These are phyloP conservation scores for Geotrichum phurueaensis DNA, from an alignment of 1,139 yeast genomes.

Conservation along the genomic window DNA sequence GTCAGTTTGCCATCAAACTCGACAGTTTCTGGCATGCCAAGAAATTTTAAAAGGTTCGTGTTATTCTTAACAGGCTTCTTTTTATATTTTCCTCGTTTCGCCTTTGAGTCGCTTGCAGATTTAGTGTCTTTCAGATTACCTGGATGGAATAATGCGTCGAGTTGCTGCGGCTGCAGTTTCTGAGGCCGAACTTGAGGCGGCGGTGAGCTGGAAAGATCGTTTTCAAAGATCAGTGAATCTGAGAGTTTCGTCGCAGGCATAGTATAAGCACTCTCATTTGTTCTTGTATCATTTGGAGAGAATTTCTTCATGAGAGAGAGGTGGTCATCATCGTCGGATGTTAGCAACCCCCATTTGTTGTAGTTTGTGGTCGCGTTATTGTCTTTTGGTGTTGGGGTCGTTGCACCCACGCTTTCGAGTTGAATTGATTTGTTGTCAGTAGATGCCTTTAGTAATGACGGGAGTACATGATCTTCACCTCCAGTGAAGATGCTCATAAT, in stretches of 20 bases:
- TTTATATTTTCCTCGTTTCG: neutral
- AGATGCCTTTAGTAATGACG: neutral
- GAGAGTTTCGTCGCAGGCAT: neutral
- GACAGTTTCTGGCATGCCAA: neutral
- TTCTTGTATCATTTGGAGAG: neutral
- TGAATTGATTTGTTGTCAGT: neutral
- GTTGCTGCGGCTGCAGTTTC: neutral
- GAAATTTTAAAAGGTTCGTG: neutral
- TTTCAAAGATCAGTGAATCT: neutral
- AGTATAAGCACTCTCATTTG: neutral
- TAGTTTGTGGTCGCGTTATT: neutral
- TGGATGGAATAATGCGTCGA: neutral
- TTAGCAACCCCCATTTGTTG: constrained; percentile 13
- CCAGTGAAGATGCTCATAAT: neutral
- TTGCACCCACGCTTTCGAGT: neutral
- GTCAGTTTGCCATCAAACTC: constrained; percentile 4
- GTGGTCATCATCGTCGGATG: constrained; percentile 7
- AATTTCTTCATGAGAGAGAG: neutral
- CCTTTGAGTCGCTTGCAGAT: neutral
- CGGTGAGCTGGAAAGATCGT: neutral
- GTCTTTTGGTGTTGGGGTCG: neutral
- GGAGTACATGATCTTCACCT: neutral
- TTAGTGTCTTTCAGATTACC: neutral
- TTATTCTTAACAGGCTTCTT: neutral
- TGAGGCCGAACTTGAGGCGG: neutral